Percentiles rank a stretch among this genome's conserved stretches.
These are phyloP conservation scores for Suhomyces sp. DNA, from an alignment of 805 yeast genomes.

Conservation along the genomic window DNA sequence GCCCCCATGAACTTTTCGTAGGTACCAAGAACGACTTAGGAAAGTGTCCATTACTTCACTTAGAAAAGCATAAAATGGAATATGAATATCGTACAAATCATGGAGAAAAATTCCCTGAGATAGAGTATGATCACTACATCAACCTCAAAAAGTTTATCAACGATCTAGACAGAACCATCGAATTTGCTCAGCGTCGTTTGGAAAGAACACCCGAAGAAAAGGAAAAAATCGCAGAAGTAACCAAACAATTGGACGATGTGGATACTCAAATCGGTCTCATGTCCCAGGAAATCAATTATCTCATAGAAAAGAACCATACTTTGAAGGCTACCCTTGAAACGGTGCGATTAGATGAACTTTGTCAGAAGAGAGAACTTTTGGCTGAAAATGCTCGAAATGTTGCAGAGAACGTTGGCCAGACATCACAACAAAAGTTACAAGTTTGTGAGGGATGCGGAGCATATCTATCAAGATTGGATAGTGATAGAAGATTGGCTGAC, in stretches of 20 bases:
- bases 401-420: slow-evolving; percentile 74
- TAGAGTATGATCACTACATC: slow-evolving; percentile 48
- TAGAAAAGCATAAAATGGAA: slow-evolving; percentile 69
- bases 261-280: slow-evolving; percentile 65
- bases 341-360: slow-evolving; percentile 44
- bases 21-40: slow-evolving; percentile 86
- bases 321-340: slow-evolving; percentile 52
- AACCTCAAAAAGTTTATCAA: slow-evolving; percentile 55
- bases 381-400: slow-evolving; percentile 58
- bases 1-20: slow-evolving; percentile 80
- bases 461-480: slow-evolving; percentile 78
- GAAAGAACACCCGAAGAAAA: slow-evolving; percentile 76
- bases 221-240: slow-evolving; percentile 52
- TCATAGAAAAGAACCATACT: slow-evolving; percentile 50
- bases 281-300: slow-evolving; percentile 60
- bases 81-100: slow-evolving; percentile 54
- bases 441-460: slow-evolving; percentile 92
- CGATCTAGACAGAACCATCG: slow-evolving; percentile 67
- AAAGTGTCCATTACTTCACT: slow-evolving; percentile 71
- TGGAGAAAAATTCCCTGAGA: slow-evolving; percentile 48
- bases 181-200: slow-evolving; percentile 59
- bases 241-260: slow-evolving; percentile 57
- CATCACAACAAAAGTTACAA: slow-evolving; percentile 87
- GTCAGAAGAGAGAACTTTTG: slow-evolving; percentile 48
- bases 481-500: slow-evolving; percentile 83